Conservation (phyloP, 2,329 filamentous ascomycete species). For the Aspergillus tubingensis region DNA sequence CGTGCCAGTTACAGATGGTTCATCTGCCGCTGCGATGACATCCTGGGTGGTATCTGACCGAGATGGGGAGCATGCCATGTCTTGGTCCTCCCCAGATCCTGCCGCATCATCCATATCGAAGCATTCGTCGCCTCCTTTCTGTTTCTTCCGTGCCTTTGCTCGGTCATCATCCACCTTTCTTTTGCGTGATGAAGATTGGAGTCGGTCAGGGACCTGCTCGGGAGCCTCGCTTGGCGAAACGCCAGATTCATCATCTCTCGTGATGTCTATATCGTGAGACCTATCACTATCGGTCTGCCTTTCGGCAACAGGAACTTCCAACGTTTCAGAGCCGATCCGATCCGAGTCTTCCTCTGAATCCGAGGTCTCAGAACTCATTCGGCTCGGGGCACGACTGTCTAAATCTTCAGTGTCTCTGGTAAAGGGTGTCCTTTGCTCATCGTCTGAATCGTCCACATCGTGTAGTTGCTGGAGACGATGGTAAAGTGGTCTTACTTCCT, state of each 20-base stretch:
- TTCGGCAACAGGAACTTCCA: conserved; percentile 23
- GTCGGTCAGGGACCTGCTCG: conserved; percentile 47
- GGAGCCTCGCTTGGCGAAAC: conserved; percentile 29
- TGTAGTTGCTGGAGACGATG: conserved; percentile 74
- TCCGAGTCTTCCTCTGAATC: conserved; percentile 53
- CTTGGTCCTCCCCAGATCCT: neutral
- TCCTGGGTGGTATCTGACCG: neutral
- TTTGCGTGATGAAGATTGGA: conserved; percentile 63
- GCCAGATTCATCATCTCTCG: conserved; percentile 20
- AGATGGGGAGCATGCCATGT: neutral
- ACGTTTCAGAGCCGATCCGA: conserved; percentile 30
- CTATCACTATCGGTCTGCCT: conserved; percentile 12
- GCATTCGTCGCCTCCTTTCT: conserved; percentile 80
- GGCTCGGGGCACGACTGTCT: conserved; percentile 79
- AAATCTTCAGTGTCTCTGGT: conserved; percentile 80
- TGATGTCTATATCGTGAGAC: conserved; percentile 19
- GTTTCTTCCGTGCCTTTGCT: conserved; percentile 72
- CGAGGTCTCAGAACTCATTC: conserved; percentile 57
- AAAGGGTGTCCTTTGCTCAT: conserved; percentile 69
- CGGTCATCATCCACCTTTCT: conserved; percentile 72
- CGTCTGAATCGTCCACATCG: conserved; percentile 82
- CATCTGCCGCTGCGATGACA: neutral
- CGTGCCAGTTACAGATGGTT: neutral
- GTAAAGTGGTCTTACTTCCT: conserved; percentile 76
- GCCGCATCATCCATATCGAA: conserved; percentile 59